Base-by-base conservation (phyloP, 108 stramenopile genomes). In the Cyclotella sp. region DNA sequence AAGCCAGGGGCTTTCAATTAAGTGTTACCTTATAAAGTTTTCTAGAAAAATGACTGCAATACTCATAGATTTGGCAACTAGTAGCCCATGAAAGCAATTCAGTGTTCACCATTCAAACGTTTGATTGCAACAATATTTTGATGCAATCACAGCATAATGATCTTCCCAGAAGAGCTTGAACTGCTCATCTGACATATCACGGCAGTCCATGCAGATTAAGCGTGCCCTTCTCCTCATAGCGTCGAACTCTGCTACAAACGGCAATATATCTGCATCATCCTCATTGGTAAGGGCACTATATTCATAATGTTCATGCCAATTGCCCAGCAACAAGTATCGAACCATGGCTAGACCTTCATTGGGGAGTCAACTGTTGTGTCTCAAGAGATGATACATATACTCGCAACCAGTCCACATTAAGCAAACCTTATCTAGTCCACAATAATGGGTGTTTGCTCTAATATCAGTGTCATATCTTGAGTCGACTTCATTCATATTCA, bases 391-490 rank as follows among this genome's bases (percentile, higher is more conserved):
- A 43, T 88, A 84, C 66, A 88, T 78, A 75, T 87, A 90, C 66
- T 90, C 90, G 13, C 66, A 63, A 22, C 87, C 84, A 26, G 86
- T 79, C 89, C 89, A 90, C 28, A 63, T 75, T 43, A 90, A 55
- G 0, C 61, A 24, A 13, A 85, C 87, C 58, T 82, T 84, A 13
- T 81, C 82, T 12, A 90, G 58, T 21, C 89, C 89, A 70, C 83
- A 77, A 44, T 86, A 60, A 18, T 58, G 24, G 29, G 66, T 39
- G 47, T 89, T 85, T 30, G 72, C 75, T 12, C 86, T 86, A 26
- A 22, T 45, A n/a, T 70, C 78, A 9, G 86, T 67, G 39, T 59
- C 78, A 72, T 78, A 89, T 44, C 72, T 71, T 44, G 72, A 15
- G 67, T 89, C 85, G 1, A 54, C 39, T 60, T 63, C 60, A 70